Percentiles rank a stretch among this genome's conserved stretches.
These are phyloP conservation scores for Blepharisma stoltei DNA, from an alignment of 73 alveolate genomes.

Conservation along the genomic window DNA sequence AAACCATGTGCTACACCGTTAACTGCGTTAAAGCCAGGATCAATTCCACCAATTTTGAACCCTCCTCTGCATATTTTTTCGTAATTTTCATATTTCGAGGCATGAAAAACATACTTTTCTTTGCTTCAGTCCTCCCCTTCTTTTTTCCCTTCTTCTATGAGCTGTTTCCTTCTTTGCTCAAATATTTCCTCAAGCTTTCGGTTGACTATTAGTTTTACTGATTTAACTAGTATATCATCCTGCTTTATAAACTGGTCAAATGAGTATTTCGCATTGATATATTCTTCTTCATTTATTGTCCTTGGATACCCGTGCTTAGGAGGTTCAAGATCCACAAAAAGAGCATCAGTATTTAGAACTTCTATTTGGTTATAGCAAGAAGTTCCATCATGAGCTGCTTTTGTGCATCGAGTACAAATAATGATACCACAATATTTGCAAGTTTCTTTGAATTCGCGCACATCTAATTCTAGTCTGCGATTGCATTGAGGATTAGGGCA, in stretches of 20 bases:
- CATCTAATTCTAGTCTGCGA: no score
- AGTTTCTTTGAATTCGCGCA: not conserved
- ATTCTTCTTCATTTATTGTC: not conserved
- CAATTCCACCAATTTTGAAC: constrained; percentile 19
- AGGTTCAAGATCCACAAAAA: not conserved
- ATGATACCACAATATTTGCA: not conserved
- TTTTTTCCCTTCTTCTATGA: not conserved
- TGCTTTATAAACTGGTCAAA: not conserved
- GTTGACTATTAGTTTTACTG: not conserved
- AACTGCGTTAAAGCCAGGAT: not conserved
- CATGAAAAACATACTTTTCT: constrained; percentile 18
- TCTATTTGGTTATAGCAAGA: not conserved
- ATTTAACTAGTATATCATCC: not conserved
- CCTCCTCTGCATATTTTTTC: constrained; percentile 10
- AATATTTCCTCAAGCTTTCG: not conserved
- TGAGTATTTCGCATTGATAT: constrained; percentile 16
- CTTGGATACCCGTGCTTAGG: not conserved
- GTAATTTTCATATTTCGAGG: not conserved
- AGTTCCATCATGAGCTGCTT: not conserved
- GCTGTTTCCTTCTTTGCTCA: not conserved
- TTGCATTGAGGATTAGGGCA: no score
- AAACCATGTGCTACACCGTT: constrained; percentile 3
- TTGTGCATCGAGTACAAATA: not conserved
- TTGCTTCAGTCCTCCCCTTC: not conserved
- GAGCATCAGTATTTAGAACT: not conserved